These are phyloP conservation scores for Geotrichum aggregatum DNA, from an alignment of 1,139 yeast genomes.

Conservation along the genomic window DNA sequence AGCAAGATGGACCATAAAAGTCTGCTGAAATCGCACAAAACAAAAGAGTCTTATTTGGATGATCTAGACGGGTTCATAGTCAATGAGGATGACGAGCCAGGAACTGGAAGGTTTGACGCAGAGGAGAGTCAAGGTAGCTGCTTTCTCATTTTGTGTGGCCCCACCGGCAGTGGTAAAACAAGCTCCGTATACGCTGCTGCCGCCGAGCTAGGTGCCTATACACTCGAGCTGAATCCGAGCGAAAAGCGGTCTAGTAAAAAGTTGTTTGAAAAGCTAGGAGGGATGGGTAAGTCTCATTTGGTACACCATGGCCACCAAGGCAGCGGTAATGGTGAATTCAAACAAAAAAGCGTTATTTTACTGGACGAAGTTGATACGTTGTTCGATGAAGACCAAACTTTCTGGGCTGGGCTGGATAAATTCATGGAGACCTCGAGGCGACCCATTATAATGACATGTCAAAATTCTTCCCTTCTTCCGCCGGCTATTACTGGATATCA, in stretches of 20 bases:
- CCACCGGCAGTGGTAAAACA: conserved; percentile 75
- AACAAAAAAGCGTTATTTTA: conserved; percentile 62
- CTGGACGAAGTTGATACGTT: conserved; percentile 84
- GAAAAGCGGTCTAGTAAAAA: conserved; percentile 70
- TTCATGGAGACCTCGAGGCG: conserved; percentile 64
- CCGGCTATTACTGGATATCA: conserved; percentile 8
- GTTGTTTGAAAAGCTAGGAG: conserved; percentile 60
- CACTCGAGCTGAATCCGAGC: conserved; percentile 77
- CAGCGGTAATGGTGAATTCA: conserved; percentile 4
- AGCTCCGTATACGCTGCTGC: conserved; percentile 68
- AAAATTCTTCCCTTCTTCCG: conserved; percentile 41
- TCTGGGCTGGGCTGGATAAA: conserved; percentile 70
- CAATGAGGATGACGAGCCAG: conserved; percentile 30
- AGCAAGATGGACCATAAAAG: not conserved
- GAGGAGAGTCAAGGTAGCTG: conserved; percentile 17
- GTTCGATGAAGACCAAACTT: conserved; percentile 72
- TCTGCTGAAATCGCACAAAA: conserved; percentile 21
- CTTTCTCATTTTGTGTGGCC: conserved; percentile 61
- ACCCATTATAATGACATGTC: conserved; percentile 77
- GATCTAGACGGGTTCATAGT: conserved; percentile 44
- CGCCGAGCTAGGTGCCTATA: conserved; percentile 61
- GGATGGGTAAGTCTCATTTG: conserved; percentile 77
- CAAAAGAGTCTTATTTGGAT: conserved; percentile 29
- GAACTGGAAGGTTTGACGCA: not conserved
- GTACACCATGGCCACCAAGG: conserved; percentile 47